Conservation (phyloP, 1,284 basidiomycete genomes). For the Moniliophthora roreri region DNA sequence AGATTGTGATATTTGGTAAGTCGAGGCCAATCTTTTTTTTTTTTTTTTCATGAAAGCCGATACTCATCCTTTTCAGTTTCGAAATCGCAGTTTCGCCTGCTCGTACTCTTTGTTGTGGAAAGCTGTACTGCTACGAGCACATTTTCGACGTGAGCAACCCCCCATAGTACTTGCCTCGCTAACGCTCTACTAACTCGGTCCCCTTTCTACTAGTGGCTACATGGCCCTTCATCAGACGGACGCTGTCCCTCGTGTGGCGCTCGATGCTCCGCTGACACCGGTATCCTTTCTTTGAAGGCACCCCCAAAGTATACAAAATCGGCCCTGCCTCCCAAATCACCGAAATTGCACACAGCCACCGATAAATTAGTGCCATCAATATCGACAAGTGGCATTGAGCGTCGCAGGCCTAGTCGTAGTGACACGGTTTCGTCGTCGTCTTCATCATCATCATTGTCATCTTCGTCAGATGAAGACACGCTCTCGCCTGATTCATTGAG, state of each 20-base stretch:
- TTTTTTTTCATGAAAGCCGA: background rate
- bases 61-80: background rate
- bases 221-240: constrained; percentile 1
- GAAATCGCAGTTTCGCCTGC: background rate
- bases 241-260: background rate
- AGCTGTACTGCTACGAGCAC: background rate
- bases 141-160: background rate
- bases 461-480: no score
- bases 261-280: background rate
- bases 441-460: no score
- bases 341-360: no score
- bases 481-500: no score
- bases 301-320: no score
- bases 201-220: background rate
- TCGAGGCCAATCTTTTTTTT: background rate
- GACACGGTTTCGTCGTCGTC: no score
- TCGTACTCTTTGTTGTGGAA: constrained; percentile 4
- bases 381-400: no score
- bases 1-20: constrained; percentile 3
- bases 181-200: background rate
- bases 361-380: no score
- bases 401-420: no score
- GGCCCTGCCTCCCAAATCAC: no score
- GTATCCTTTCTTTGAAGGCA: background rate
- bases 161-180: background rate